Evolutionary conservation across 768 basidiomycete genomes (phyloP), one percentile per base, ranked within the genome.

Genomic region (Mycena polygramma): DNA sequence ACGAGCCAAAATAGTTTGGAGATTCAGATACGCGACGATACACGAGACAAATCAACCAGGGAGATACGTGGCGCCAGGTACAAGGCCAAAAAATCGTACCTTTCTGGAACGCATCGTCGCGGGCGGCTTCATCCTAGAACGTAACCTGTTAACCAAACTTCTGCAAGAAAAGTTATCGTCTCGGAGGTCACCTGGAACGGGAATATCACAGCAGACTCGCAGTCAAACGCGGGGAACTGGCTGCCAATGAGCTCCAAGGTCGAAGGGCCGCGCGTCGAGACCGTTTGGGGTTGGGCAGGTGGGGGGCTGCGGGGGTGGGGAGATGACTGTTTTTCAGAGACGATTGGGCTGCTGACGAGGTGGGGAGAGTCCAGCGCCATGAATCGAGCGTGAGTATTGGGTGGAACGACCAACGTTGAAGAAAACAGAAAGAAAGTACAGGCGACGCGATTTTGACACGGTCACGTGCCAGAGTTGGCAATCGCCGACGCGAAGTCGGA

Each of bases 71-170:
- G 26, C 22, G 14, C 11, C 24, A 53, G 22, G 19, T 17, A 37
- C 30, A 3, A 54, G 2, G 36, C 11, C 24, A 46, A 48, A n/a
- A 52, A 75, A 69, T 77, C 81, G 57, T 75, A 84, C 83, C 78
- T 73, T 81, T 73, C 43, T 79, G 65, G 72, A 63, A 69, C 7
- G 55, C 26, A 5, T 70, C 75, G 46, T 83, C 83, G 11, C 81
- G 71, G 35, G 75, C 77, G 4, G 72, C 63, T 68, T 84, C 83
- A 7, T 79, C 73, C 37, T 81, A 78, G 64, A 82, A 83, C 0
- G 83, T 3, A 6, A 6, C 6, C 30, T 30, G n/a, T n/a, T n/a
- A n/a, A n/a, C n/a, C n/a, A 30, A 30, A 30, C 30, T 30, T 30
- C 30, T 6, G 30, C 30, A 30, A 30, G 30, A 30, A 30, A 30